A percentile compares a stretch with the other conserved stretches of the same genome.
phyloP scores from a whole-genome alignment of 1,139 yeast genomes.

The Pichia sp. region DNA sequence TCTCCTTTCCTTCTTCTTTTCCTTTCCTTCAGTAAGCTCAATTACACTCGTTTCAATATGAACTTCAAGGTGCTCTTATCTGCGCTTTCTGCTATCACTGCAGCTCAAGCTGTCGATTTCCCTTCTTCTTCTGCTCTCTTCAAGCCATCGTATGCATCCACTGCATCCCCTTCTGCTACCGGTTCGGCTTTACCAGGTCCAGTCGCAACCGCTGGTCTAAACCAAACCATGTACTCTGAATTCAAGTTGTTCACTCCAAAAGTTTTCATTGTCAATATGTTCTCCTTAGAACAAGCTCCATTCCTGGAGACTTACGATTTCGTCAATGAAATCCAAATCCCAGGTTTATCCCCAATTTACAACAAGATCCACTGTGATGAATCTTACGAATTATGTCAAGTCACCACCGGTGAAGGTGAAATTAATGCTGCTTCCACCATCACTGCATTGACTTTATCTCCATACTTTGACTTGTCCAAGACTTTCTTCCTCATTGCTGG shows the following conservation, averaged over 20 bases:
- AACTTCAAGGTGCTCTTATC: conserved; percentile 7
- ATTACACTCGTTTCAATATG: conserved; percentile 3
- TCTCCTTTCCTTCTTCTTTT: no score
- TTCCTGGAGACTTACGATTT: conserved; percentile 46
- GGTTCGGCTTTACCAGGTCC: conserved; percentile 15
- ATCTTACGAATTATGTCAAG: conserved; percentile 49
- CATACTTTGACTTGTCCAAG: conserved; percentile 49
- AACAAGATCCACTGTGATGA: conserved; percentile 50
- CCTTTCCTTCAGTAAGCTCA: neutral
- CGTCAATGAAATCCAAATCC: conserved; percentile 47
- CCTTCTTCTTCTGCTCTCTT: conserved; percentile 7
- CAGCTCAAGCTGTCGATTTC: neutral
- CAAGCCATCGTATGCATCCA: conserved; percentile 9
- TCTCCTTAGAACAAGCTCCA: conserved; percentile 45
- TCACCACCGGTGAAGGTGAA: conserved; percentile 66
- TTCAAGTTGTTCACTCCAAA: conserved; percentile 38
- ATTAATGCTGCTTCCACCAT: conserved; percentile 60
- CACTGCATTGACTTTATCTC: conserved; percentile 46
- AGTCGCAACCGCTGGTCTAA: conserved; percentile 19
- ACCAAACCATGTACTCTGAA: conserved; percentile 18
- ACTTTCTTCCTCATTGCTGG: conserved; percentile 62
- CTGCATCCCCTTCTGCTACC: conserved; percentile 10
- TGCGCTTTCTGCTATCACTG: conserved; percentile 3
- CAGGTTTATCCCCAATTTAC: conserved; percentile 58
- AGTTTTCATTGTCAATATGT: conserved; percentile 51